Evolutionary conservation across 2,329 filamentous ascomycete genomes (phyloP).

Genomic region (Geosmithia morbida): DNA sequence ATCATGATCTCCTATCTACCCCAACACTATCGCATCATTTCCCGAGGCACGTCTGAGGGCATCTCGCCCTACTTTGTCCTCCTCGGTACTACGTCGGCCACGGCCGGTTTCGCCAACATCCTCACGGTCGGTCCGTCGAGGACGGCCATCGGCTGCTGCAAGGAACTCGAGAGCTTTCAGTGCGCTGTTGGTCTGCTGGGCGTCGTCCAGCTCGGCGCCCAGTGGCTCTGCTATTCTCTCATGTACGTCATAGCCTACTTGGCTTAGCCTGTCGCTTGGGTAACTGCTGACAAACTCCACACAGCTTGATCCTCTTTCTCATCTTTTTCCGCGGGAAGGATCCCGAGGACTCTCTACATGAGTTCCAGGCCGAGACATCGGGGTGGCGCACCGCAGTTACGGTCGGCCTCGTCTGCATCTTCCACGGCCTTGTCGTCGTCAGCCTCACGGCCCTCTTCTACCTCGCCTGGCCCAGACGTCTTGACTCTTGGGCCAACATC

Average conservation of each 20-base stretch:
- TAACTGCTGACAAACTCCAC: slow-evolving; percentile 9
- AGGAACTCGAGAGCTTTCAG: slow-evolving; percentile 63
- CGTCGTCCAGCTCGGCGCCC: slow-evolving; percentile 78
- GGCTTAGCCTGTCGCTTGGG: not conserved
- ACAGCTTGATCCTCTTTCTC: slow-evolving; percentile 80
- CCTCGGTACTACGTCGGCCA: slow-evolving; percentile 82
- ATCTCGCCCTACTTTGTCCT: slow-evolving; percentile 93
- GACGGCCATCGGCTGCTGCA: slow-evolving; percentile 75
- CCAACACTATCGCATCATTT: slow-evolving; percentile 85
- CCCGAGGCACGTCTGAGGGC: slow-evolving; percentile 74
- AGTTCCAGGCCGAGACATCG: slow-evolving; percentile 35
- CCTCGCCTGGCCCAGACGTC: slow-evolving; percentile 43
- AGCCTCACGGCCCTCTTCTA: slow-evolving; percentile 57
- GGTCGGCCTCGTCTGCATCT: slow-evolving; percentile 57
- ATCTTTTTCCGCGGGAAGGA: slow-evolving; percentile 71
- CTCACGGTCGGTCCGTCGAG: slow-evolving; percentile 73
- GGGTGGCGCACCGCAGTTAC: slow-evolving; percentile 67
- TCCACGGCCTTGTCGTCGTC: slow-evolving; percentile 60
- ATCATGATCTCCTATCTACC: slow-evolving; percentile 89
- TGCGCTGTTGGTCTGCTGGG: slow-evolving; percentile 79
- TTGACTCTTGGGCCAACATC: slow-evolving; percentile 71
- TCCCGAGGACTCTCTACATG: slow-evolving; percentile 23
- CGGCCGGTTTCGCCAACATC: slow-evolving; percentile 84
- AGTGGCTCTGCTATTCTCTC: slow-evolving; percentile 82
- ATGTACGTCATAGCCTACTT: slow-evolving; percentile 47